Conservation (phyloP, 1,284 basidiomycete species). For the Melanopsichium pennsylvanicum region DNA sequence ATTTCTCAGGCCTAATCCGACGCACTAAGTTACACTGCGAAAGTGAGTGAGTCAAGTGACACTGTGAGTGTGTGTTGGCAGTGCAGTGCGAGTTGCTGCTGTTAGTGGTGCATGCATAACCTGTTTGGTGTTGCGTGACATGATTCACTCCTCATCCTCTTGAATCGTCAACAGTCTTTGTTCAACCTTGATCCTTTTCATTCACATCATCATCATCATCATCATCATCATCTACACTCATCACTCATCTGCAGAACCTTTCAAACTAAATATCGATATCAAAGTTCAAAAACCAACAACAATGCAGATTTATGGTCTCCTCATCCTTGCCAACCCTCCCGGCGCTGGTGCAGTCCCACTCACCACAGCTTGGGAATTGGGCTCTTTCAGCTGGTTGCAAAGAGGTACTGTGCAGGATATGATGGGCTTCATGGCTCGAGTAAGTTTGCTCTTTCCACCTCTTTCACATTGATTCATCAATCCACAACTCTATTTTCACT, state of each 20-base stretch:
- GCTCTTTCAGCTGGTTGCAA: constrained; percentile 94
- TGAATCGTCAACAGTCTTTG: too few relatives aligned
- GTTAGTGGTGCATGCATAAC: too few relatives aligned
- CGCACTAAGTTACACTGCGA: too few relatives aligned
- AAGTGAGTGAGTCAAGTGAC: neutral
- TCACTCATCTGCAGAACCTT: too few relatives aligned
- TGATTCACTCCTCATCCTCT: neutral
- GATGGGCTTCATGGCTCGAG: constrained; percentile 65
- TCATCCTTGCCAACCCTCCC: constrained; percentile 61
- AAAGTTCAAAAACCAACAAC: too few relatives aligned
- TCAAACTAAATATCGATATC: too few relatives aligned
- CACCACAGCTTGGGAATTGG: constrained; percentile 80
- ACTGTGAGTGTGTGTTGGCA: neutral
- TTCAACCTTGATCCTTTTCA: too few relatives aligned
- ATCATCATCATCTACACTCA: neutral
- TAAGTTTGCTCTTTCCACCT: too few relatives aligned
- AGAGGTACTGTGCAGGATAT: constrained; percentile 68
- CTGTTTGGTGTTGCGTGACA: neutral
- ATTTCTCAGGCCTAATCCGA: too few relatives aligned
- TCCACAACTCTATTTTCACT: too few relatives aligned
- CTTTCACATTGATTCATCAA: too few relatives aligned
- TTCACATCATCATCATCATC: neutral
- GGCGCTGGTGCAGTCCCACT: constrained; percentile 71
- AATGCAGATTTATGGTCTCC: constrained; percentile 51
- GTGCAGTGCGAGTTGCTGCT: too few relatives aligned